A percentile compares a stretch with the other conserved stretches of the same genome.
phyloP scores from a whole-genome alignment of 176 grass and related monocot genomes.

The Leersia perrieri region DNA sequence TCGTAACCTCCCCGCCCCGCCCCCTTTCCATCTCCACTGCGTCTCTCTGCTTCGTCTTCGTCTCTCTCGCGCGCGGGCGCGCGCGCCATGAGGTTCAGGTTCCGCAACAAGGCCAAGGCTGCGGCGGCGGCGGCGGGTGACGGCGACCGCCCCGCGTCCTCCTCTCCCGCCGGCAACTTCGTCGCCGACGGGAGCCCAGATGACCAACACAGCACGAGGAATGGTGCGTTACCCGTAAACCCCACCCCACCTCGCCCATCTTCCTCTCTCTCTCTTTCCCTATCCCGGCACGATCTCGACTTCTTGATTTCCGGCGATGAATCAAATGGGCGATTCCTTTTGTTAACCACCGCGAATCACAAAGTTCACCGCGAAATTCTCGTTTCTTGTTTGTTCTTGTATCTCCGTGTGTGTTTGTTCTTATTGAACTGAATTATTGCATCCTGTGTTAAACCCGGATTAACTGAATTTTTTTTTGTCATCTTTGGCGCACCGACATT shows the following conservation, averaged over 20 bases:
- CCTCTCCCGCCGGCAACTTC: neutral
- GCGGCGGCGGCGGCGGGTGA: neutral
- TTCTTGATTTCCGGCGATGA: neutral
- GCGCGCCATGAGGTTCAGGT: constrained; percentile 17
- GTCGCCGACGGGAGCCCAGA: neutral
- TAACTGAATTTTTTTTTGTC: neutral
- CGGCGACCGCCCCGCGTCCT: neutral
- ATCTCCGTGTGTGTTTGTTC: too few species aligned
- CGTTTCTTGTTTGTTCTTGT: neutral
- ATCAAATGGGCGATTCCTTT: neutral
- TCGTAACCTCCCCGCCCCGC: too few species aligned
- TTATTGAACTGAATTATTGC: too few species aligned
- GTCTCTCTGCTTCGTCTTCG: too few species aligned
- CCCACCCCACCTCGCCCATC: neutral
- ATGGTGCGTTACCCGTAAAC: constrained; percentile 1
- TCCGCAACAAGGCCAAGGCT: constrained; percentile 5
- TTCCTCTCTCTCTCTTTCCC: neutral
- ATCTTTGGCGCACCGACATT: neutral
- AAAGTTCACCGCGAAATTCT: neutral
- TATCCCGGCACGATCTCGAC: neutral
- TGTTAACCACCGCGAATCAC: neutral
- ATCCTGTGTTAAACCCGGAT: neutral
- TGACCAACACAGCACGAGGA: neutral
- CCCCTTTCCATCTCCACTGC: too few species aligned
- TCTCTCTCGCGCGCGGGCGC: too few species aligned